Evolutionary conservation across 345 rosid species (phyloP).

Genomic region (Rhizophora apiculata): DNA sequence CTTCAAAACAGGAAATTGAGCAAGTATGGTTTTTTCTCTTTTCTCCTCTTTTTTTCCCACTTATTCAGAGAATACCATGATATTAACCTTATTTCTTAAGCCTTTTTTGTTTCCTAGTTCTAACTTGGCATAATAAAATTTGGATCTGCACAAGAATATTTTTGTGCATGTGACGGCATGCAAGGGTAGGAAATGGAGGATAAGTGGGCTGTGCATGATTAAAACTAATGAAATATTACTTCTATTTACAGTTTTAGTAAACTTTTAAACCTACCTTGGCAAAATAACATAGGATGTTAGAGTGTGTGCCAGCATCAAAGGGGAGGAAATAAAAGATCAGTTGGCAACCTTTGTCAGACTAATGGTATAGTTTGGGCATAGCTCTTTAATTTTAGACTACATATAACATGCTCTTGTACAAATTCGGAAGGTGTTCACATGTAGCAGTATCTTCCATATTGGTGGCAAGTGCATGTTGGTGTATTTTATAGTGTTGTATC

Average conservation of each 20-base stretch:
- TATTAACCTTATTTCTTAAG: not conserved
- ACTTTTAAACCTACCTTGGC: too few species aligned
- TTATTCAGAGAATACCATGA: not conserved
- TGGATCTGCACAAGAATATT: not conserved
- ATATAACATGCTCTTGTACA: not conserved
- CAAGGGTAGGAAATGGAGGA: not conserved
- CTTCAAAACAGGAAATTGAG: slow-evolving; percentile 59
- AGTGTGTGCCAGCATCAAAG: too few species aligned
- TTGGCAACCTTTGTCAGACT: too few species aligned
- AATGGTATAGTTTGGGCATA: not conserved
- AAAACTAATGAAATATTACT: not conserved
- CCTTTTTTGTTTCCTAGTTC: not conserved
- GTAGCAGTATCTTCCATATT: not conserved
- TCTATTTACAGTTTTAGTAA: not conserved
- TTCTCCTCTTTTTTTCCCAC: slow-evolving; percentile 9
- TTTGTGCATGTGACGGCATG: not conserved
- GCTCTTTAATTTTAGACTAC: not conserved
- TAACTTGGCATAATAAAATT: not conserved
- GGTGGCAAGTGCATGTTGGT: not conserved
- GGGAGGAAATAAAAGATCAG: too few species aligned
- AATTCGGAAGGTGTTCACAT: not conserved
- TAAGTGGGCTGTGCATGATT: not conserved
- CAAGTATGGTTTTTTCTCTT: slow-evolving; percentile 46
- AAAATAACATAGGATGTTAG: too few species aligned
- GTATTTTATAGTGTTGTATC: not conserved